Conservation (phyloP, 208 protist genomes). For the Herpetomonas samuelpessoai region DNA sequence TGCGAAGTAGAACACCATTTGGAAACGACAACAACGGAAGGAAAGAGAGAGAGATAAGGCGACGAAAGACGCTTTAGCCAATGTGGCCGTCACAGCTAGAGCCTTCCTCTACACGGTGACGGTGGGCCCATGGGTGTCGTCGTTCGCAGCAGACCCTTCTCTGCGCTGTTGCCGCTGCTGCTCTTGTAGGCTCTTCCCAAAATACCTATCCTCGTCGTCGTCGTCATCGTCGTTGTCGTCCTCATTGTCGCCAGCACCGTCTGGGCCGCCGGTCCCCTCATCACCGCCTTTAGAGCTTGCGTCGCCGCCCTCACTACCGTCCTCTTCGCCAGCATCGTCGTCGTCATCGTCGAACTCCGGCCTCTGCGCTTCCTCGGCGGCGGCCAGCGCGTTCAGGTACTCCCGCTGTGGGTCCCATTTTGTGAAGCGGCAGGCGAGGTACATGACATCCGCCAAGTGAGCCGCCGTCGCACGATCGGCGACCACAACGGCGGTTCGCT, state of each 20-base stretch:
- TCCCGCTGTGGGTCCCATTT: constrained; percentile 13
- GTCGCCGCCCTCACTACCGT: neutral
- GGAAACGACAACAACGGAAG: too few species aligned
- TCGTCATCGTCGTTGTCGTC: neutral
- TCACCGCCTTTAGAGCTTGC: neutral
- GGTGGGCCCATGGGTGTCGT: too few species aligned
- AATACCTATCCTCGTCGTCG: neutral
- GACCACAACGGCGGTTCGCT: constrained; percentile 46
- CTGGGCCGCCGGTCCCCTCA: neutral
- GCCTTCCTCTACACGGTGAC: too few species aligned
- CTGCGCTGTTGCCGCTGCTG: too few species aligned
- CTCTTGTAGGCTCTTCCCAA: too few species aligned
- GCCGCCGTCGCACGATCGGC: constrained; percentile 60
- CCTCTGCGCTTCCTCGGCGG: constrained; percentile 7
- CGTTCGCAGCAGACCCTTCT: too few species aligned
- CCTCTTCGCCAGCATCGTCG: constrained; percentile 1
- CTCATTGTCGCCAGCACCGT: neutral
- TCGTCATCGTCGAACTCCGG: neutral
- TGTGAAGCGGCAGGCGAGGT: constrained; percentile 58
- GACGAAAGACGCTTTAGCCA: too few species aligned
- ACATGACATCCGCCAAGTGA: constrained; percentile 72
- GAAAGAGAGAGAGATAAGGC: too few species aligned
- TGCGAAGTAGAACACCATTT: too few species aligned
- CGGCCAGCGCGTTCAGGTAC: constrained; percentile 13
- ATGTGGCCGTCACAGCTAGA: too few species aligned